Percentiles rank a stretch among this genome's conserved stretches.
phyloP scores from a whole-genome alignment of 352 stramenopile genomes.

The Phytophthora tubulina region DNA sequence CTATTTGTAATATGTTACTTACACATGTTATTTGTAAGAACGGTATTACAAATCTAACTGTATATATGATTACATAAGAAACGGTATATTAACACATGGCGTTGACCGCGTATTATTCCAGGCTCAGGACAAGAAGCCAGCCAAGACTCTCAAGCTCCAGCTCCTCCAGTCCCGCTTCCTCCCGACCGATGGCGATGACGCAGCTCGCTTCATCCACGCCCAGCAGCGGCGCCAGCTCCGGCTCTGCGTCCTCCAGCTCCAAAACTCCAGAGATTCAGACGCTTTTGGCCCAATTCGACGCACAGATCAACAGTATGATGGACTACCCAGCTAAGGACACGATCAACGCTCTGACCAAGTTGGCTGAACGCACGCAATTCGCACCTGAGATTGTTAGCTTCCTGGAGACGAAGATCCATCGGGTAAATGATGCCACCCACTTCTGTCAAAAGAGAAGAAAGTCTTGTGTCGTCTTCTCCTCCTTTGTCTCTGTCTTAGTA shows the following conservation, averaged over 20 bases:
- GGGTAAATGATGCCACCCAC: slow-evolving; percentile 55
- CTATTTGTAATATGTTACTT: neutral
- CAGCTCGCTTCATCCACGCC: slow-evolving; percentile 48
- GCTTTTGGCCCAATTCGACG: slow-evolving; percentile 81
- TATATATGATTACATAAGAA: neutral
- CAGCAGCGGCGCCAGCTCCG: neutral
- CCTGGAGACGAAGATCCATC: slow-evolving; percentile 91
- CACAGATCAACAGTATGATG: slow-evolving; percentile 88
- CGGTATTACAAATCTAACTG: neutral
- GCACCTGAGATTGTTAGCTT: slow-evolving; percentile 88
- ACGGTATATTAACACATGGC: neutral
- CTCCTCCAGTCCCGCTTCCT: neutral
- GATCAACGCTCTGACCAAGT: slow-evolving; percentile 91
- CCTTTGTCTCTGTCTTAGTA: slow-evolving; percentile 6
- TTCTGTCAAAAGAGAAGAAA: slow-evolving; percentile 13
- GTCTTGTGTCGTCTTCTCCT: slow-evolving; percentile 10
- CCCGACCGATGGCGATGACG: slow-evolving; percentile 55
- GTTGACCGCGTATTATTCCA: slow-evolving; percentile 18
- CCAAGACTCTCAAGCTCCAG: slow-evolving; percentile 12
- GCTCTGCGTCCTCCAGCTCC: neutral
- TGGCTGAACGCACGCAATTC: slow-evolving; percentile 79
- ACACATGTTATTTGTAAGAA: neutral
- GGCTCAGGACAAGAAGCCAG: slow-evolving; percentile 41
- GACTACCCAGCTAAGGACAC: slow-evolving; percentile 90
- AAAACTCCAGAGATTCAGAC: slow-evolving; percentile 52